Base-by-base conservation (phyloP, 2,329 filamentous ascomycete genomes). In the Ophiostoma ulmi region DNA sequence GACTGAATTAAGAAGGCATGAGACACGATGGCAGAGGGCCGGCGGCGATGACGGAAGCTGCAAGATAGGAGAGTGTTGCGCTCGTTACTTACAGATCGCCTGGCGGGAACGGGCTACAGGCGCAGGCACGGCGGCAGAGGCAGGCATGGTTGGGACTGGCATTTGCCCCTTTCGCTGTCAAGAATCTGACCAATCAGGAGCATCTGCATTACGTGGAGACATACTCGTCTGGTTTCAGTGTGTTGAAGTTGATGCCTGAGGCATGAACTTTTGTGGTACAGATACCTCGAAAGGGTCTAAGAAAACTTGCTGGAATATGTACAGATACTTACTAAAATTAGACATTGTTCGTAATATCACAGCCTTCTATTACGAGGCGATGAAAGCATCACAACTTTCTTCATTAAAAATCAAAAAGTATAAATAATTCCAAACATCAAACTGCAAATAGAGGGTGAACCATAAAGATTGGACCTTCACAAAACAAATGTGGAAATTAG, bases 191-290 rank as follows among this genome's bases (percentile, higher is more conserved):
- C 72, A 72, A 70, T 71, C 20, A 70, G 70, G 44, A 38, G 10
- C 48, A 44, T 39, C 52, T 67, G 66, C 48, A 70, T 70, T 72
- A 70, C 72, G 72, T 70, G 72, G 69, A 70, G 66, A 44, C 13
- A 17, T 10, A 26, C 4, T 35, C 7, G 52, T 26, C 5, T 20
- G 22, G 58, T 66, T 66, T 58, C 67, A 71, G 38, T 31, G 26
- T 31, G 20, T 7, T 8, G 13, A 26, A 1, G 5, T n/a, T n/a
- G 13, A 1, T 67, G 69, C 63, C 52, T 69, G 38, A 70, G 67
- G 69, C 67, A 71, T 3, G 1, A 70, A 8, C 0, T 1, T 3
- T 2, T 3, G 13, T 6, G 67, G 67, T 69, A 70, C 7, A 35
- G 35, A 17, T 67, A 67, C 69, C 22, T 70, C 0, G 1, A 10